Evolutionary conservation across 257 asterid species (phyloP).

Genomic region (Plectranthus barbatus): DNA sequence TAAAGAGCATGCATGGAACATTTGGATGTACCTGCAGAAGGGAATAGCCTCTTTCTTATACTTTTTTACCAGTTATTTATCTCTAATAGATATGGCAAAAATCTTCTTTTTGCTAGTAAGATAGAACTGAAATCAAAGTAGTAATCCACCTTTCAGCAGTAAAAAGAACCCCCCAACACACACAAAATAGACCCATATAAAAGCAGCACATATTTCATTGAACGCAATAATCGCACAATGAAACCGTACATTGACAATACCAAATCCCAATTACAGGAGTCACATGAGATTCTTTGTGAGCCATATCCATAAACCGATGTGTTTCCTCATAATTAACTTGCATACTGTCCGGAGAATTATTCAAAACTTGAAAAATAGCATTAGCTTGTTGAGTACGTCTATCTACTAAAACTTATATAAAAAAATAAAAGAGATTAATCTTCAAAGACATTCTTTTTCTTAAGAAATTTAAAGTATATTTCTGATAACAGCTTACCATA

Average conservation of each 20-base stretch:
- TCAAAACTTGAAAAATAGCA: neutral
- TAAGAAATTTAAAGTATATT: neutral
- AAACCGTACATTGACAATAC: neutral
- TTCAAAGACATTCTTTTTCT: neutral
- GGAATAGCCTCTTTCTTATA: conserved; percentile 3
- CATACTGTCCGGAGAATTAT: neutral
- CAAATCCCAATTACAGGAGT: neutral
- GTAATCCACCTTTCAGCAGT: conserved; percentile 2
- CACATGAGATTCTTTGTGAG: neutral
- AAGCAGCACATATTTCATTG: neutral
- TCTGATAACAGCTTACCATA: conserved; percentile 50
- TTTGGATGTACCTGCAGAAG: conserved; percentile 87
- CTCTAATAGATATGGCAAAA: neutral
- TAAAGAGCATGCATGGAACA: conserved; percentile 98
- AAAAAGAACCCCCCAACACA: neutral
- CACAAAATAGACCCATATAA: neutral
- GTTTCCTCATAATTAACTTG: conserved; percentile 11
- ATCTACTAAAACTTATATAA: neutral
- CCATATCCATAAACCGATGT: neutral
- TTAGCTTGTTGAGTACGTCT: neutral
- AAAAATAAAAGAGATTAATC: neutral
- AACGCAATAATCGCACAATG: neutral
- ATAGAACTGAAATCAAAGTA: neutral
- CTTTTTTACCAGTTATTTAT: neutral
- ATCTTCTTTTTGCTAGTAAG: neutral